Conservation (phyloP, 306 rosid species). For the Luffa acutangula region DNA sequence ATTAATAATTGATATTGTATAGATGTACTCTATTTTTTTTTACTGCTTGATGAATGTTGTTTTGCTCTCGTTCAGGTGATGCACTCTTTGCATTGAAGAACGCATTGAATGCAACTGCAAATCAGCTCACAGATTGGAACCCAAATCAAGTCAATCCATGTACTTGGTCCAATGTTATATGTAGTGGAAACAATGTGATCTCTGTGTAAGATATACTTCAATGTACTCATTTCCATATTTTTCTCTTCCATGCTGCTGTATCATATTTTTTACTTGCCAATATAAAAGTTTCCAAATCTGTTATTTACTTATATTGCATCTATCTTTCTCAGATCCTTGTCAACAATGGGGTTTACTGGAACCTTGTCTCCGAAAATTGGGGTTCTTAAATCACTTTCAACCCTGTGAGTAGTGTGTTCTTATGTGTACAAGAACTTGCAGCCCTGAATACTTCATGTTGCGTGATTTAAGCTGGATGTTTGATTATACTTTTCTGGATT, state of each 20-base stretch:
- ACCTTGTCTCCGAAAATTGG: slow-evolving; percentile 66
- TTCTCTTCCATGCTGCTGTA: background rate
- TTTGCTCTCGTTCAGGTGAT: slow-evolving; percentile 52
- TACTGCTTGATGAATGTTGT: slow-evolving; percentile 13
- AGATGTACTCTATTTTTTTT: slow-evolving; percentile 10
- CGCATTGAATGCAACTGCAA: slow-evolving; percentile 49
- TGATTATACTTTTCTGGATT: background rate
- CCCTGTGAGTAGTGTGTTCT: slow-evolving; percentile 54
- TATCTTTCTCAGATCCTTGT: slow-evolving; percentile 58
- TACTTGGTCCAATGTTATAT: slow-evolving; percentile 79
- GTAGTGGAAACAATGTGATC: slow-evolving; percentile 38
- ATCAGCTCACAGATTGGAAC: slow-evolving; percentile 82
- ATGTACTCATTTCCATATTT: slow-evolving; percentile 2
- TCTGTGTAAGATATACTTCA: slow-evolving; percentile 59
- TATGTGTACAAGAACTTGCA: background rate
- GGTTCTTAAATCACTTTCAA: slow-evolving; percentile 38
- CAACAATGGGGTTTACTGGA: slow-evolving; percentile 80
- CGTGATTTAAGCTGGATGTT: background rate
- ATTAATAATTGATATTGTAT: background rate
- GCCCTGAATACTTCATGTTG: background rate
- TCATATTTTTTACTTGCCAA: slow-evolving; percentile 8
- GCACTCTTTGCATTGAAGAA: slow-evolving; percentile 53
- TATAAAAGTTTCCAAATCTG: slow-evolving; percentile 6
- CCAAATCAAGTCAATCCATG: slow-evolving; percentile 87
- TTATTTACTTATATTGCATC: slow-evolving; percentile 14